A percentile compares a stretch with the other conserved stretches of the same genome.
Evolutionary conservation across 1,139 yeast species (phyloP).

Genomic region (Sugiyamaella castrensis): DNA sequence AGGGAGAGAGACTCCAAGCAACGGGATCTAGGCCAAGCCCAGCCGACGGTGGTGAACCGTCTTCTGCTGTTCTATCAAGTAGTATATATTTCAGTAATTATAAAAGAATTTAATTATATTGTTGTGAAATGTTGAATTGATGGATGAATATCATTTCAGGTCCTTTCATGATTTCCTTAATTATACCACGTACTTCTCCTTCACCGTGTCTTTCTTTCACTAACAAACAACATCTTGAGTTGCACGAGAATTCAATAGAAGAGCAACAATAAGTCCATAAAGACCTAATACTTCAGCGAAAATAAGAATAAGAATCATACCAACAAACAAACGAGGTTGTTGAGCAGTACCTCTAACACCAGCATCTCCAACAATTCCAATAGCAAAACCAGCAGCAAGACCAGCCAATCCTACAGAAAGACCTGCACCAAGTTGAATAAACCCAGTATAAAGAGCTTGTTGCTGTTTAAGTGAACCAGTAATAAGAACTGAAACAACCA

Average conservation of each 20-base stretch:
- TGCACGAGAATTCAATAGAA: slow-evolving; percentile 95
- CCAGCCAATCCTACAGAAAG: slow-evolving; percentile 96
- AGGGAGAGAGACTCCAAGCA: too few relatives aligned
- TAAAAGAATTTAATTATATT: too few relatives aligned
- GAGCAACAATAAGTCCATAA: slow-evolving; percentile 96
- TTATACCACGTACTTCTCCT: too few relatives aligned
- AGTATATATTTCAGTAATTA: too few relatives aligned
- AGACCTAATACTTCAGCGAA: slow-evolving; percentile 98
- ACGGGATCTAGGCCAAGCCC: too few relatives aligned
- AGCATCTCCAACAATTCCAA: slow-evolving; percentile 98
- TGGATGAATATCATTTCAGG: too few relatives aligned
- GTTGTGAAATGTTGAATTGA: too few relatives aligned
- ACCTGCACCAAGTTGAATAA: slow-evolving; percentile 98
- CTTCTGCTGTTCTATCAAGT: too few relatives aligned
- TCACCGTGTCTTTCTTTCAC: slow-evolving; percentile 21
- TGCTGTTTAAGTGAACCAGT: slow-evolving; percentile 85
- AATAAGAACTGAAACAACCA: slow-evolving; percentile 94
- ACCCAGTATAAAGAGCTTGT: slow-evolving; percentile 95
- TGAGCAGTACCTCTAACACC: slow-evolving; percentile 97
- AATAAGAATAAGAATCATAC: slow-evolving; percentile 91
- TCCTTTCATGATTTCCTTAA: too few relatives aligned
- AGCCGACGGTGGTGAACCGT: too few relatives aligned
- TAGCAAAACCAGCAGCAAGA: slow-evolving; percentile 96
- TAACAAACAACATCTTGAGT: slow-evolving; percentile 85
- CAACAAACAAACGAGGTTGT: slow-evolving; percentile 95